phyloP scores from a whole-genome alignment of 495 filamentous ascomycete genomes.

The Elasticomyces elasticus region DNA sequence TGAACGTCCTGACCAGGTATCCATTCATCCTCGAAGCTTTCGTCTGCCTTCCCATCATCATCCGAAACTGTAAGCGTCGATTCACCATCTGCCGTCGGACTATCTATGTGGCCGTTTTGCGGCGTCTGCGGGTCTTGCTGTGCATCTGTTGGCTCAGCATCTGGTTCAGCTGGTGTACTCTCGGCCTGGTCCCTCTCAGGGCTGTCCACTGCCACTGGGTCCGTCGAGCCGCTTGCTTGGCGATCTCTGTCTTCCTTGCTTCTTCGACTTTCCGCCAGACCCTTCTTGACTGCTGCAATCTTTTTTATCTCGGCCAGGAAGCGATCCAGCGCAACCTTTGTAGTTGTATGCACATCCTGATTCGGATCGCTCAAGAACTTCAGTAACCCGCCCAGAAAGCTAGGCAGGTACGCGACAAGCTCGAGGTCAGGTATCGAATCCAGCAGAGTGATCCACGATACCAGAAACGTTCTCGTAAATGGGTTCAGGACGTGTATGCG shows the following conservation, averaged over 20 bases:
- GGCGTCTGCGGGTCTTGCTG: constrained; percentile 8
- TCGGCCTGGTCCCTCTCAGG: constrained; percentile 4
- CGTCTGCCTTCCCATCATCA: constrained; percentile 46
- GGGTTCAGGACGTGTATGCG: constrained; percentile 88
- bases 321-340: constrained; percentile 78
- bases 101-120: constrained; percentile 10
- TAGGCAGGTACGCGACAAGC: constrained; percentile 83
- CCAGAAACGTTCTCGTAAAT: constrained; percentile 88
- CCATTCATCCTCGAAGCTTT: constrained; percentile 77
- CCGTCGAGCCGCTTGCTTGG: constrained; percentile 10
- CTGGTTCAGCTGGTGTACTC: background rate
- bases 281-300: constrained; percentile 84
- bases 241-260: constrained; percentile 41
- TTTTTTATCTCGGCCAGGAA: constrained; percentile 92
- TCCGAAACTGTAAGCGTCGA: constrained; percentile 12
- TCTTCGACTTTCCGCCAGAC: constrained; percentile 77
- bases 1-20: constrained; percentile 94
- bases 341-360: constrained; percentile 85
- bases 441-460: constrained; percentile 88
- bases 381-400: constrained; percentile 82
- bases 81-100: constrained; percentile 8
- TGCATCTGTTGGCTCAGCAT: constrained; percentile 1
- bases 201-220: constrained; percentile 7
- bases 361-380: constrained; percentile 88
- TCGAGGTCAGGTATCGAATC: constrained; percentile 97